Conservation (phyloP, 1,284 basidiomycete species). For the Cryptococcus sp. region DNA sequence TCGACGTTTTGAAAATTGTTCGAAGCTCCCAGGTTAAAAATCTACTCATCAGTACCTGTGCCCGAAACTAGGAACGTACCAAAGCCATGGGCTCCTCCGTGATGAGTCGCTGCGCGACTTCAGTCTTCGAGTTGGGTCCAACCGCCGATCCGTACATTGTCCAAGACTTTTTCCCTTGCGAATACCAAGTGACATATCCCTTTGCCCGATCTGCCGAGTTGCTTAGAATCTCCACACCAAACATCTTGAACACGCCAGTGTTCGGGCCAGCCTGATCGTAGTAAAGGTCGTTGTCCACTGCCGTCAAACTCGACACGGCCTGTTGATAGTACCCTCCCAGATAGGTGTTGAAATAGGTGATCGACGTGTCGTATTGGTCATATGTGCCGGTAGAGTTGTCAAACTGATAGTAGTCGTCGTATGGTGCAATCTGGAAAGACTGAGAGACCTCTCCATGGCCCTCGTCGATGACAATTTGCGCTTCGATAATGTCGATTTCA, state of each 20-base stretch:
- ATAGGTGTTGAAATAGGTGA: conserved; percentile 65
- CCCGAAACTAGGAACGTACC: too few species aligned
- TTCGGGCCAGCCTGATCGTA: conserved; percentile 11
- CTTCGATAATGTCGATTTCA: conserved; percentile 65
- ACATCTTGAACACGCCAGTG: conserved; percentile 42
- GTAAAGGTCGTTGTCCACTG: conserved; percentile 52
- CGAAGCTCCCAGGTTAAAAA: conserved; percentile 36
- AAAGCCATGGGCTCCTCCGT: conserved; percentile 66
- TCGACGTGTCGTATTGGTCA: conserved; percentile 38
- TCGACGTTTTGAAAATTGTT: conserved; percentile 48
- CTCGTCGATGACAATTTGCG: conserved; percentile 44
- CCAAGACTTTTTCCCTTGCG: conserved; percentile 53
- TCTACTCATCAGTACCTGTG: conserved; percentile 10
- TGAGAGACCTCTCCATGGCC: conserved; percentile 23
- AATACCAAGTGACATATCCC: conserved; percentile 63
- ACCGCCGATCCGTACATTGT: conserved; percentile 56
- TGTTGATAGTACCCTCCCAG: conserved; percentile 73
- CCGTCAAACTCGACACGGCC: conserved; percentile 57
- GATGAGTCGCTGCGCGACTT: conserved; percentile 62
- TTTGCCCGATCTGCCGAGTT: conserved; percentile 54
- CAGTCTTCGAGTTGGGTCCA: conserved; percentile 52
- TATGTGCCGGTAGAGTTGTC: conserved; percentile 49
- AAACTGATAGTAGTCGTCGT: conserved; percentile 62
- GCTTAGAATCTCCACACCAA: conserved; percentile 66
- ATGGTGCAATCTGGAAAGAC: conserved; percentile 46